Evolutionary conservation across 441 rosid species (phyloP), one percentile per base, ranked within the genome.

Genomic region (Sinapis alba): DNA sequence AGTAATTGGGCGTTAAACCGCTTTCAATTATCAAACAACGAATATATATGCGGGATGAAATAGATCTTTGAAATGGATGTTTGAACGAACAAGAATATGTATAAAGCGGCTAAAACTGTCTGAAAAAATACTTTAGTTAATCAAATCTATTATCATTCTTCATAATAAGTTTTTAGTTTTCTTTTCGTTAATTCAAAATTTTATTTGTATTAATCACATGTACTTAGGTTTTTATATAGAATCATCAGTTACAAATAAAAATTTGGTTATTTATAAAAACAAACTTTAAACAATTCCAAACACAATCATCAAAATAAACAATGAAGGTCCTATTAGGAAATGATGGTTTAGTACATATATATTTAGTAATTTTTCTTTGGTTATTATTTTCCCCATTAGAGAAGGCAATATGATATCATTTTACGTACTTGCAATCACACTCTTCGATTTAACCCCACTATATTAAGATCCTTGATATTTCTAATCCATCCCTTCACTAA

Each of bases 381-480:
- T 50, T 20, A 62, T 38, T 10, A 12, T n/a, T 30, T 62, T 50
- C 51, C 23, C 32, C n/a, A 19, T 62, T 61, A 45, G 34, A 45
- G 68, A 34, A 57, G 54, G 11, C 8, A 56, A 58, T 36, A 36
- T 9, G 16, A 4, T 15, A 24, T 15, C 2, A n/a, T 56, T 28
- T 8, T 27, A 58, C 3, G 58, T 60, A 47, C 4, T 16, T 53
- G 20, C 54, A 53, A 4, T 63, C 63, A 72, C 27, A 53, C 28
- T 16, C 69, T 41, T 79, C 78, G 71, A 80, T 79, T 71, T 79
- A 79, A 76, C 79, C 68, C 71, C 80, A 75, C 77, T 41, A 74
- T 68, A 60, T 58, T 58, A 60, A 38, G 68, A 50, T 19, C 30
- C 30, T 50, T 50, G 27, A 38, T 58, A 50, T 70, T 72, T 63